Evolutionary conservation across 108 stramenopile genomes (phyloP).

Genomic region (Fragilaria radians): DNA sequence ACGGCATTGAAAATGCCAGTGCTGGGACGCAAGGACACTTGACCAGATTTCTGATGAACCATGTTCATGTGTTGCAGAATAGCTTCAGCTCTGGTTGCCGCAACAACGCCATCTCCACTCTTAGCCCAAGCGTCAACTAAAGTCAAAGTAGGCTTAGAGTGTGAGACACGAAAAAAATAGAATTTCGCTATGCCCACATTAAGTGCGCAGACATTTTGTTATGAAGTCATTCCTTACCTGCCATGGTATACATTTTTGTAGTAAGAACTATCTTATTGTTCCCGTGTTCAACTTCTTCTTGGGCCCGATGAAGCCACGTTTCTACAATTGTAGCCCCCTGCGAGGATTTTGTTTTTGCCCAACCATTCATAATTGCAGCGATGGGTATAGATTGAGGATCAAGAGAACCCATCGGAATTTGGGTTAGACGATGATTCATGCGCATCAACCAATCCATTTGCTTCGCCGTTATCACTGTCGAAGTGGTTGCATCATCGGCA

Average conservation of each 20-base stretch:
- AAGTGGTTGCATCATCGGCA: too few species aligned
- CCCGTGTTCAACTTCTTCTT: constrained; percentile 41
- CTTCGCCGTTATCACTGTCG: too few species aligned
- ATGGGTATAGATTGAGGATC: constrained; percentile 65
- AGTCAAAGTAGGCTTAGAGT: too few species aligned
- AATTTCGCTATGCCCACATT: constrained; percentile 48
- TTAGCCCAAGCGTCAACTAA: constrained; percentile 33
- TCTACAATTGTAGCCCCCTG: constrained; percentile 44
- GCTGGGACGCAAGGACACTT: constrained; percentile 29
- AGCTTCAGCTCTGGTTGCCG: constrained; percentile 14
- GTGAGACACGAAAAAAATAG: constrained; percentile 22
- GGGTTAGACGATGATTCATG: constrained; percentile 67
- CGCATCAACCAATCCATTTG: constrained; percentile 81
- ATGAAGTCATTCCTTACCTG: constrained; percentile 42
- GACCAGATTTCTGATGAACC: constrained; percentile 7
- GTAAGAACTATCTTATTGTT: constrained; percentile 32
- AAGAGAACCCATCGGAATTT: constrained; percentile 56
- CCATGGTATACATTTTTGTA: constrained; percentile 79
- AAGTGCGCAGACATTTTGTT: too few species aligned
- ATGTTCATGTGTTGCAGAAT: constrained; percentile 13
- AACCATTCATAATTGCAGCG: constrained; percentile 45
- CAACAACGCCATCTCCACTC: constrained; percentile 45
- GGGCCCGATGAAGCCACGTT: constrained; percentile 43
- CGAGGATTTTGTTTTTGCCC: constrained; percentile 37
- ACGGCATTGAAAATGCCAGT: constrained; percentile 23